Conservation (phyloP, 352 stramenopile species). For the Aphanomyces euteiches region DNA sequence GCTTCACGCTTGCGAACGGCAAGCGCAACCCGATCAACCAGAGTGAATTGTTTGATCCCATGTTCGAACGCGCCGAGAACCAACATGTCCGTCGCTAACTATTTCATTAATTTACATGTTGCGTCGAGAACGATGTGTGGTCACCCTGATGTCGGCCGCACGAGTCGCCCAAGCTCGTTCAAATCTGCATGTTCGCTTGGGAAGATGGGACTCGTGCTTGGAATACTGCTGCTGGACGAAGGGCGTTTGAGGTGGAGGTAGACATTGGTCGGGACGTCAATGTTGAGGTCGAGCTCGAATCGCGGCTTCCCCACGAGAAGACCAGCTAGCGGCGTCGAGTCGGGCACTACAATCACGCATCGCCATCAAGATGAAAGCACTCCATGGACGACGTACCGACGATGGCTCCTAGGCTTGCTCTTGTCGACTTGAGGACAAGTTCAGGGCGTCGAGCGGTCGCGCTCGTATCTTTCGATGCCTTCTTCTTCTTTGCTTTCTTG, state of each 20-base stretch:
- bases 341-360: neutral
- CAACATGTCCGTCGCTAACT: neutral
- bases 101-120: neutral
- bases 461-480: slow-evolving; percentile 34
- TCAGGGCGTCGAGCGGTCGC: slow-evolving; percentile 14
- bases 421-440: slow-evolving; percentile 9
- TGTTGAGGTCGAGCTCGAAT: slow-evolving; percentile 19
- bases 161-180: neutral
- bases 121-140: neutral
- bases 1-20: slow-evolving; percentile 24
- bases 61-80: slow-evolving; percentile 21
- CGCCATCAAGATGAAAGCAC: neutral
- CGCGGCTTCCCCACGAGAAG: slow-evolving; percentile 1
- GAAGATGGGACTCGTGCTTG: slow-evolving; percentile 19
- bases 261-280: slow-evolving; percentile 22
- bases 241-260: slow-evolving; percentile 25
- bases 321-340: slow-evolving; percentile 7
- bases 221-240: slow-evolving; percentile 13
- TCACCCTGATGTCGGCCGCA: slow-evolving; percentile 7
- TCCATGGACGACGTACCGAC: slow-evolving; percentile 5
- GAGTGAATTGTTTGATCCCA: slow-evolving; percentile 16
- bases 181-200: neutral
- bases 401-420: slow-evolving; percentile 9
- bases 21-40: slow-evolving; percentile 30
- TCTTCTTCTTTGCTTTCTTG: slow-evolving; percentile 35